Percentiles rank a stretch among this genome's conserved stretches.
Evolutionary conservation across 208 protist species (phyloP).

Genomic region (Crithidia brevicula): DNA sequence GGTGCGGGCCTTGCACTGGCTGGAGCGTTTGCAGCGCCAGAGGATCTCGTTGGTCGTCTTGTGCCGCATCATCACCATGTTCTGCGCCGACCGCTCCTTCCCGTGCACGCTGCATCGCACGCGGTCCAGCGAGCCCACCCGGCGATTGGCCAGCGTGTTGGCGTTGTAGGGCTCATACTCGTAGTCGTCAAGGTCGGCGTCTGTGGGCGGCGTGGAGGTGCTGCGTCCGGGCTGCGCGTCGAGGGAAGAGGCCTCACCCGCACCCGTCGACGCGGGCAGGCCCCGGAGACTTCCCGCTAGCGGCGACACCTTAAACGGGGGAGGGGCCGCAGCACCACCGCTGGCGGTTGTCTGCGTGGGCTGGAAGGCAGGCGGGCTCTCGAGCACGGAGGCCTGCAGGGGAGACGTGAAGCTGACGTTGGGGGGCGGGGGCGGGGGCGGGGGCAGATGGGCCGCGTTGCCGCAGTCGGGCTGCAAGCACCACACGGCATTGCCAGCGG

Average conservation of each 20-base stretch:
- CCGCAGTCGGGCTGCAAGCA: constrained; percentile 9
- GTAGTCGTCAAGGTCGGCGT: constrained; percentile 17
- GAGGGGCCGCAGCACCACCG: not conserved
- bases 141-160: constrained; percentile 27
- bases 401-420: not conserved
- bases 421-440: constrained; percentile 1
- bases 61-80: constrained; percentile 39
- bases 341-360: not conserved
- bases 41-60: constrained; percentile 26
- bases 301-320: constrained; percentile 8
- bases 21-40: constrained; percentile 42
- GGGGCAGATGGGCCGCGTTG: not conserved
- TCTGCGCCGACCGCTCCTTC: constrained; percentile 42
- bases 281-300: constrained; percentile 1
- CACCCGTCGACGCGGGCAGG: not conserved
- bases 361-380: not conserved
- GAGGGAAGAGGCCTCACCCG: not conserved
- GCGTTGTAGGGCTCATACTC: constrained; percentile 41
- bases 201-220: not conserved
- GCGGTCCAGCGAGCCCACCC: constrained; percentile 35
- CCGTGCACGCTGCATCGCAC: constrained; percentile 35
- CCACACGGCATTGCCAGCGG: constrained; percentile 9
- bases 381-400: not conserved
- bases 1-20: constrained; percentile 32
- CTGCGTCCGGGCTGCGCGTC: not conserved